Percentiles rank a stretch among this genome's conserved stretches.
Conservation (phyloP, 805 yeast genomes). For the Candida ficus region DNA sequence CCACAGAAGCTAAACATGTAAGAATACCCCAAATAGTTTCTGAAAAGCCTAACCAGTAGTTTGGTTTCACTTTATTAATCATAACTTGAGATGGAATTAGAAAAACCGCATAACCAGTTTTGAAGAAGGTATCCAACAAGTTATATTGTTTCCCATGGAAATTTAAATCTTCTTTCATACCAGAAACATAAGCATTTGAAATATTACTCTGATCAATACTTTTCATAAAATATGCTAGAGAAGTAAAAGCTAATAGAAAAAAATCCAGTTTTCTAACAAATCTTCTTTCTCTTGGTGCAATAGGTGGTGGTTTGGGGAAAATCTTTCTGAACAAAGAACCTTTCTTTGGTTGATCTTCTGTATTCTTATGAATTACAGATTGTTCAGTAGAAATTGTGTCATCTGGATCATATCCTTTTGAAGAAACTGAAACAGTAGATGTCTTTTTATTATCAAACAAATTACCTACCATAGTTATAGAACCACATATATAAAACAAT, state of each 20-base stretch:
- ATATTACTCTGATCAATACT: constrained; percentile 49
- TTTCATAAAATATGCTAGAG: constrained; percentile 28
- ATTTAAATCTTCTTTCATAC: constrained; percentile 36
- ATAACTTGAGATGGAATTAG: constrained; percentile 63
- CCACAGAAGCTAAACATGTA: constrained; percentile 49
- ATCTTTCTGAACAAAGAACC: constrained; percentile 1
- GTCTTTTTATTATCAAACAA: background rate
- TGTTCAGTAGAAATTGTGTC: background rate
- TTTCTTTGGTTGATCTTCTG: background rate
- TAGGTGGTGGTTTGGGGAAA: constrained; percentile 5
- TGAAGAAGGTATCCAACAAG: constrained; percentile 49
- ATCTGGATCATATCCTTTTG: background rate
- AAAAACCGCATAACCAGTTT: constrained; percentile 57
- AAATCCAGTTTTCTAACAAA: constrained; percentile 13
- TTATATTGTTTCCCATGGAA: constrained; percentile 14
- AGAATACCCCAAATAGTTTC: constrained; percentile 69
- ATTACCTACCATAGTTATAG: background rate
- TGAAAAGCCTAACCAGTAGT: constrained; percentile 40
- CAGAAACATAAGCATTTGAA: constrained; percentile 51
- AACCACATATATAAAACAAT: too few relatives aligned
- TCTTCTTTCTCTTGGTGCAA: constrained; percentile 6
- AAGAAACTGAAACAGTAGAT: background rate
- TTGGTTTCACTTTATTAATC: constrained; percentile 51
- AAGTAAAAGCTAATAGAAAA: constrained; percentile 6
- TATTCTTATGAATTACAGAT: too few relatives aligned